These are phyloP conservation scores for Zangia roseola DNA, from an alignment of 768 basidiomycete genomes.

Conservation along the genomic window DNA sequence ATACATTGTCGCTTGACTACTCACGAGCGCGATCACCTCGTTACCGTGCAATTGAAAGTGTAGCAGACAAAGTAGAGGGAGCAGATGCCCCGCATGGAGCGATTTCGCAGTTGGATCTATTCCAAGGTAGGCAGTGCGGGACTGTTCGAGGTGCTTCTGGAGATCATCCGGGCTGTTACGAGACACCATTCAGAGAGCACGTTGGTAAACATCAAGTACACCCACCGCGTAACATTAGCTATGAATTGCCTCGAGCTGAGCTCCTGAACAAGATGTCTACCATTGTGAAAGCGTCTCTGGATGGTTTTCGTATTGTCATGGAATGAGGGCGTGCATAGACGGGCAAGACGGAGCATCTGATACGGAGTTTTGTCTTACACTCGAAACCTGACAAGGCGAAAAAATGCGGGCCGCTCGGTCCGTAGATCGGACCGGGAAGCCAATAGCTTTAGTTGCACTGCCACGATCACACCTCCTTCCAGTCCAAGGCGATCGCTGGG, in stretches of 20 bases:
- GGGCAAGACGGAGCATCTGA: constrained; percentile 23
- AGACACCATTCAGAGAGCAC: constrained; percentile 1
- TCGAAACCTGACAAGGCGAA: neutral
- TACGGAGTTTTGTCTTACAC: no score
- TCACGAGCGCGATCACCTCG: constrained; percentile 76
- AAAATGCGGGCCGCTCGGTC: constrained; percentile 18
- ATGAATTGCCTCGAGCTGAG: constrained; percentile 33
- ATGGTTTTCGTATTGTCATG: neutral
- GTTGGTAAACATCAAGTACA: neutral
- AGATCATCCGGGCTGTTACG: constrained; percentile 42
- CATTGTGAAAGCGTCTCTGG: constrained; percentile 17
- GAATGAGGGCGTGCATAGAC: constrained; percentile 15
- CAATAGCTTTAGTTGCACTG: constrained; percentile 7
- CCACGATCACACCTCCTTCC: constrained; percentile 10
- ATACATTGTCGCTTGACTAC: constrained; percentile 24
- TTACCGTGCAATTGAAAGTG: constrained; percentile 92
- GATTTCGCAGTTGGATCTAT: constrained; percentile 91
- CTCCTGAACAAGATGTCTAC: constrained; percentile 32
- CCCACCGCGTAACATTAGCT: constrained; percentile 38
- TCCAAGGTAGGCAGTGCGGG: constrained; percentile 75
- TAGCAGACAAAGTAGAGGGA: constrained; percentile 82
- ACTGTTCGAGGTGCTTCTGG: constrained; percentile 32
- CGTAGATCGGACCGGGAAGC: constrained; percentile 1
- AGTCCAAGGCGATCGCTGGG: neutral
- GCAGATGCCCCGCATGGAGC: constrained; percentile 90